Conservation (phyloP, 805 yeast species). For the Spathaspora boniae region DNA sequence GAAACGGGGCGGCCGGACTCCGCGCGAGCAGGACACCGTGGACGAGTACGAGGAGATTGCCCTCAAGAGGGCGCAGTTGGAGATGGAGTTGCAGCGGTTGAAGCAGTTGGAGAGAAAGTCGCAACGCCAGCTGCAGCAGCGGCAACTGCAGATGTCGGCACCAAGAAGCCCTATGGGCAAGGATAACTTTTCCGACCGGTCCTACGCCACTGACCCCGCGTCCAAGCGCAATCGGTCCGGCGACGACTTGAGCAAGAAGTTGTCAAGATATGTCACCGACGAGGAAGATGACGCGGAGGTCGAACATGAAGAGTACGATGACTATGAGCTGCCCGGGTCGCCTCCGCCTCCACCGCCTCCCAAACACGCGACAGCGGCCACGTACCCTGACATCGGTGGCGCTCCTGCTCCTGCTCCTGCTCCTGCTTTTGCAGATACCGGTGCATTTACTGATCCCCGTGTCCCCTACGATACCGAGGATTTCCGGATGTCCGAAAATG, state of each 20-base stretch:
- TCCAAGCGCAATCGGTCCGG: slow-evolving; percentile 30
- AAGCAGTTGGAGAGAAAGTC: slow-evolving; percentile 24
- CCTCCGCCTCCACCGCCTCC: slow-evolving; percentile 46
- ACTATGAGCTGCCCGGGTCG: too few species aligned
- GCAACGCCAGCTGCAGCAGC: too few species aligned
- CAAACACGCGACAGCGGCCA: slow-evolving; percentile 18
- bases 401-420: neutral
- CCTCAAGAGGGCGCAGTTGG: slow-evolving; percentile 35
- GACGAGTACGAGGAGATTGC: slow-evolving; percentile 29
- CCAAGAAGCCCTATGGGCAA: slow-evolving; percentile 3
- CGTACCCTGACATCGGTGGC: slow-evolving; percentile 1
- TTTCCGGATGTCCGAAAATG: slow-evolving; percentile 27
- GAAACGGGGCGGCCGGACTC: neutral
- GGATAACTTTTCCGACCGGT: slow-evolving; percentile 20
- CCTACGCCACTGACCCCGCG: slow-evolving; percentile 34
- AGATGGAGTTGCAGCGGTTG: slow-evolving; percentile 34
- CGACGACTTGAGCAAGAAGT: slow-evolving; percentile 34
- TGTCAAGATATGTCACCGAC: slow-evolving; percentile 21
- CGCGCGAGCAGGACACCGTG: slow-evolving; percentile 6
- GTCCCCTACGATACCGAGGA: slow-evolving; percentile 38
- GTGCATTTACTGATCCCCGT: neutral
- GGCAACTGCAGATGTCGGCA: too few species aligned
- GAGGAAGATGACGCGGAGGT: slow-evolving; percentile 18
- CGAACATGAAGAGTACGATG: slow-evolving; percentile 8
- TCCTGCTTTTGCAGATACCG: slow-evolving; percentile 1